Conservation (phyloP, 495 filamentous ascomycete species). For the Neurospora sp. region DNA sequence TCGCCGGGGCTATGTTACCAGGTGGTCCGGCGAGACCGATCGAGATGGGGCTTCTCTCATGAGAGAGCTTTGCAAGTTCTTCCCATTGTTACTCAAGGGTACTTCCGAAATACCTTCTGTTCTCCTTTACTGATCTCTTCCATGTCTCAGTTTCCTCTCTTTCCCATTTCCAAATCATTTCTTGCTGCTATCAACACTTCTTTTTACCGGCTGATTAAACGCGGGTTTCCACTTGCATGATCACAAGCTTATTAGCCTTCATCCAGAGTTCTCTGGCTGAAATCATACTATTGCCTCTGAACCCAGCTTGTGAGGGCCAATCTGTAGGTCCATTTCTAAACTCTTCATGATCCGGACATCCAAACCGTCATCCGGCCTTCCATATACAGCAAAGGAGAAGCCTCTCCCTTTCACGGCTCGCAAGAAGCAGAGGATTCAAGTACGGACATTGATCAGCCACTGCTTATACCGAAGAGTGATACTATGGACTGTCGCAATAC, state of each 20-base stretch:
- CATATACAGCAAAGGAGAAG: constrained; percentile 11
- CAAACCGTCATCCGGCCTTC: constrained; percentile 7
- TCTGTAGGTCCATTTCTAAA: not conserved
- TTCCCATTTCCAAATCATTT: not conserved
- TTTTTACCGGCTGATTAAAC: not conserved
- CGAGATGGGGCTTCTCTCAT: not conserved
- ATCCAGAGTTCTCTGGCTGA: not conserved
- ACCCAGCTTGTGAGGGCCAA: not conserved
- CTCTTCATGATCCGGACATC: constrained; percentile 4
- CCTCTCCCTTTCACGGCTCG: constrained; percentile 4
- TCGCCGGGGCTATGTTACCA: not conserved
- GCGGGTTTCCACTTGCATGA: not conserved
- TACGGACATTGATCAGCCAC: constrained; percentile 26
- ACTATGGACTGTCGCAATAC: constrained; percentile 25
- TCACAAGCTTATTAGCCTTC: not conserved
- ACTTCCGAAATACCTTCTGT: not conserved
- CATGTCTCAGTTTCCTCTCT: not conserved
- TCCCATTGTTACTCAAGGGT: not conserved
- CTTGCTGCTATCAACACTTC: not conserved
- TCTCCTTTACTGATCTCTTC: not conserved
- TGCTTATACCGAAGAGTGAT: constrained; percentile 34
- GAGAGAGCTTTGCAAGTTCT: not conserved
- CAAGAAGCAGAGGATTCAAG: constrained; percentile 10
- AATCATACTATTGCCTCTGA: not conserved
- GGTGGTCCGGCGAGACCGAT: not conserved